A percentile compares a stretch with the other conserved stretches of the same genome.
phyloP scores from a whole-genome alignment of 352 stramenopile species.

The Phytophthora uliginosa region DNA sequence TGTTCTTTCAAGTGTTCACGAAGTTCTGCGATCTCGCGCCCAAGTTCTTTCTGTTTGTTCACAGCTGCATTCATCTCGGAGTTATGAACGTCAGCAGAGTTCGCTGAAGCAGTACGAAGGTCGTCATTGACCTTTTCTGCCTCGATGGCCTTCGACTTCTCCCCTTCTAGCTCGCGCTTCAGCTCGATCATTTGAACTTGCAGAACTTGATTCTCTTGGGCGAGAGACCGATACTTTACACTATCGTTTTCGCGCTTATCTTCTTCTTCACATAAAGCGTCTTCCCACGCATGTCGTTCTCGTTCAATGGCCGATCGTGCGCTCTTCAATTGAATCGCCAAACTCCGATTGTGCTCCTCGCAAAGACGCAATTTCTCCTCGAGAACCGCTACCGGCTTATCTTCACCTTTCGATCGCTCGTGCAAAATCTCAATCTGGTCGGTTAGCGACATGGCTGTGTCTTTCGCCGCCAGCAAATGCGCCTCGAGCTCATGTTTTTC shows the following conservation, averaged over 20 bases:
- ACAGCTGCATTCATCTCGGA: constrained; percentile 26
- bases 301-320: constrained; percentile 25
- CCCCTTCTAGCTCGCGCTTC: constrained; percentile 32
- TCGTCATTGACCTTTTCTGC: constrained; percentile 25
- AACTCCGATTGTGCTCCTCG: constrained; percentile 36
- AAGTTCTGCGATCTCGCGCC: constrained; percentile 44
- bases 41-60: constrained; percentile 30
- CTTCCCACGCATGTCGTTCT: constrained; percentile 46
- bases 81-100: constrained; percentile 12
- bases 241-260: constrained; percentile 34
- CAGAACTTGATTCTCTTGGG: constrained; percentile 42
- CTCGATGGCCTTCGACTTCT: constrained; percentile 24
- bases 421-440: constrained; percentile 49
- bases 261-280: constrained; percentile 33
- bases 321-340: constrained; percentile 35
- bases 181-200: constrained; percentile 43
- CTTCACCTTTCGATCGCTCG: constrained; percentile 36
- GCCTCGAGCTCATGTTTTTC: constrained; percentile 62
- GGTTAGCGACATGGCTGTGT: constrained; percentile 46
- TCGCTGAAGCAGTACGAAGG: constrained; percentile 24
- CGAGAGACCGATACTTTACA: constrained; percentile 42
- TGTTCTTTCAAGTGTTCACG: constrained; percentile 51
- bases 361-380: constrained; percentile 43
- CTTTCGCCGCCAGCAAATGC: constrained; percentile 49
- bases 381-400: constrained; percentile 38